Evolutionary conservation across 768 basidiomycete genomes (phyloP).

Genomic region (Russula vinacea): DNA sequence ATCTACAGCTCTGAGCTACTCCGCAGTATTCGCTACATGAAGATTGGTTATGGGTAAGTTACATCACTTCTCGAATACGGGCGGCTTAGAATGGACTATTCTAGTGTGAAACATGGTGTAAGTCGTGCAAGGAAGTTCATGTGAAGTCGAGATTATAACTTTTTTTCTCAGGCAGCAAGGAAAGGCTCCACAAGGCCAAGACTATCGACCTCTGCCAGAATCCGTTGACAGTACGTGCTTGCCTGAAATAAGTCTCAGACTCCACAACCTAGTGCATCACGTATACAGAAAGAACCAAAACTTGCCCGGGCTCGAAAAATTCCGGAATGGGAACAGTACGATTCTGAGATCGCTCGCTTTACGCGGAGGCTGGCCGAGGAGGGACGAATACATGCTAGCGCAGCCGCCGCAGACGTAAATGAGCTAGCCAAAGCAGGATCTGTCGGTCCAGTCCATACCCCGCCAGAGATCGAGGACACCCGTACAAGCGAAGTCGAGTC

Average conservation of each 20-base stretch:
- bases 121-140: slow-evolving; percentile 32
- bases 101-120: slow-evolving; percentile 99
- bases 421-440: slow-evolving; percentile 56
- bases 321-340: slow-evolving; percentile 97
- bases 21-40: slow-evolving; percentile 78
- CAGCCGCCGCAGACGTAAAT: slow-evolving; percentile 66
- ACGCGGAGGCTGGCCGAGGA: slow-evolving; percentile 66
- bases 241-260: background rate
- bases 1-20: slow-evolving; percentile 16
- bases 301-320: slow-evolving; percentile 89
- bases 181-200: slow-evolving; percentile 73
- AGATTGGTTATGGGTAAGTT: slow-evolving; percentile 92
- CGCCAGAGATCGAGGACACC: background rate
- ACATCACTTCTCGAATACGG: background rate
- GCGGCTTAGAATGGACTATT: background rate
- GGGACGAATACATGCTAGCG: slow-evolving; percentile 64
- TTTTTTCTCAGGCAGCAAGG: slow-evolving; percentile 62
- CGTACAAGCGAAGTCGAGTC: background rate
- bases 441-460: background rate
- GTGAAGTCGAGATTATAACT: slow-evolving; percentile 2
- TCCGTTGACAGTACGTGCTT: slow-evolving; percentile 73
- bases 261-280: background rate
- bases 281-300: slow-evolving; percentile 92
- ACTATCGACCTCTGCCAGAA: slow-evolving; percentile 97
- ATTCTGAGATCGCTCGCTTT: slow-evolving; percentile 83